Evolutionary conservation across 1,284 basidiomycete genomes (phyloP), one percentile per base, ranked within the genome.

Genomic region (Marasmius oreades): DNA sequence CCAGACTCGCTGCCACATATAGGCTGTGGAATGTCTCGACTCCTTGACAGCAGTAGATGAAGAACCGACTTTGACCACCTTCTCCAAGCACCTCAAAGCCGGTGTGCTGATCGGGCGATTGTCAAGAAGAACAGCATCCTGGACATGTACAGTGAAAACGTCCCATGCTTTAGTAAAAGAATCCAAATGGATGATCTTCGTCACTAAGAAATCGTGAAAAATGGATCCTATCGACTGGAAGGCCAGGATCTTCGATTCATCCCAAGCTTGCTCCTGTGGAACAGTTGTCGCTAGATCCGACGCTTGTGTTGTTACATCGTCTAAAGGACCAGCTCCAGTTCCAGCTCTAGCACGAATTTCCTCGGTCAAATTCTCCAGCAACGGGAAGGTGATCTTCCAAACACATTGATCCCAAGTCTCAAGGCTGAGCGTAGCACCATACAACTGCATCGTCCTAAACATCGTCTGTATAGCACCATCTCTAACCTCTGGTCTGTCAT

Each of bases 401-500:
- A 95, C 78, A 61, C 92, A 92, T 53, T 91, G 82, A 51, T 90
- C 84, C 97, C 96, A 99, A 0, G 90, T 91, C 4, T 83, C 82
- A 22, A 81, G 67, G 61, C 86, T 87, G 47, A 98, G 77, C 1
- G 88, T 90, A 10, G 85, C 83, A 4, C 95, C 95, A 68, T 98
- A 98, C 18, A 98, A 80, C 69, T 96, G 93, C 70, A 98, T 82
- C 0, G 94, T 93, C 44, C 95, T 81, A 76, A 98, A 99, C 54
- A 99, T 73, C 2, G 95, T 98, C 70, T 97, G 93, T 57, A 98
- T 95, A 2, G 95, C 93, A 2, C 94, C 93, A 60, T 91, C 89
- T 12, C 95, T 84, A 0, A 97, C 93, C 67, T 98, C 95, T 26
- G 89, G 84, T 23, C 95, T 81, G 0, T 80, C 67, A 67, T 97